Evolutionary conservation across 1,284 basidiomycete species (phyloP).

Genomic region (Cutaneotrichosporon daszewskae): DNA sequence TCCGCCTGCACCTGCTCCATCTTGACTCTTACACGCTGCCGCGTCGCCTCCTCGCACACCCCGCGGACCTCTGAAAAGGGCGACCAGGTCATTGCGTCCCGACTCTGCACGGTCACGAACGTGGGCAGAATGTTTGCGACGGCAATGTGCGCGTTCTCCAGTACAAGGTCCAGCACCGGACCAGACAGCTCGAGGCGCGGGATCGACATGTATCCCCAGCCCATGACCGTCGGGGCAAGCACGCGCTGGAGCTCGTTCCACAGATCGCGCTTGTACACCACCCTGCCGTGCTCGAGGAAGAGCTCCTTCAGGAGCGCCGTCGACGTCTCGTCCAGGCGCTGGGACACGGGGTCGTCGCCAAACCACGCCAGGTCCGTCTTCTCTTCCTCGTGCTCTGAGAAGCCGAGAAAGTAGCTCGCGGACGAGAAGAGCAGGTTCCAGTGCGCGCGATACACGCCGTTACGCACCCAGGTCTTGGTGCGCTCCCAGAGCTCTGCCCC

Average conservation of each 20-base stretch:
- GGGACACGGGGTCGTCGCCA: slow-evolving; percentile 10
- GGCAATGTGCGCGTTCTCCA: slow-evolving; percentile 14
- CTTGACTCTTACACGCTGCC: background rate
- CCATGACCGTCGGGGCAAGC: background rate
- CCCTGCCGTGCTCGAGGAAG: slow-evolving; percentile 1
- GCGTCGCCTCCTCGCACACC: background rate
- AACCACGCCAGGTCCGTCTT: slow-evolving; percentile 1
- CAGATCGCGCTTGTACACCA: slow-evolving; percentile 4
- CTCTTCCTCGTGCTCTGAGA: background rate
- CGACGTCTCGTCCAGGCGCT: slow-evolving; percentile 1
- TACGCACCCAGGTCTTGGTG: background rate
- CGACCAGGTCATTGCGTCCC: slow-evolving; percentile 5
- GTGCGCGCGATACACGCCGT: slow-evolving; percentile 11
- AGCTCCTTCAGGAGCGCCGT: background rate
- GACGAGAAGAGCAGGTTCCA: slow-evolving; percentile 9
- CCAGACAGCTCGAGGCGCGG: slow-evolving; percentile 9
- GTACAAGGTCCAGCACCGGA: slow-evolving; percentile 9
- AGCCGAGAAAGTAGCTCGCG: background rate
- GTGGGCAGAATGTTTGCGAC: slow-evolving; percentile 13
- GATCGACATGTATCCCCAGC: slow-evolving; percentile 9
- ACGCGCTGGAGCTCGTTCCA: slow-evolving; percentile 9
- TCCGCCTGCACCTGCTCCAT: slow-evolving; percentile 13
- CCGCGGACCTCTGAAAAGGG: slow-evolving; percentile 4
- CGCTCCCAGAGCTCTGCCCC: slow-evolving; percentile 3
- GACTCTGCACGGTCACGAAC: slow-evolving; percentile 2